Conservation (phyloP, 1,139 yeast species). For the Spathaspora sp. region DNA sequence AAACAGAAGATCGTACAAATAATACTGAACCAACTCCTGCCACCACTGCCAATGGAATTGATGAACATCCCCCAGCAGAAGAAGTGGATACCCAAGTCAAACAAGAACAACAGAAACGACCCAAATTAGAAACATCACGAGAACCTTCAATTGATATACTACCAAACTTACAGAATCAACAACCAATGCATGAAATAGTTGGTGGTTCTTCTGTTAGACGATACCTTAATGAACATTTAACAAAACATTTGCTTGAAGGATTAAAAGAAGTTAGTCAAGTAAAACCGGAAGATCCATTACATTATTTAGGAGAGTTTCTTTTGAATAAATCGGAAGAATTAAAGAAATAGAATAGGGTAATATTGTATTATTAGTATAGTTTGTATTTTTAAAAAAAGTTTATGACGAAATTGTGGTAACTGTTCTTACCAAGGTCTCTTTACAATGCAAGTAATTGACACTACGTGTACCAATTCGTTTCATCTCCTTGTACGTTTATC, state of each 20-base stretch:
- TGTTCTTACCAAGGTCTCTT: background rate
- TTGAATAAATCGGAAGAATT: conserved; percentile 46
- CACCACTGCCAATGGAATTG: background rate
- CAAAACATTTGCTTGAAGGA: conserved; percentile 67
- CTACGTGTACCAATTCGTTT: background rate
- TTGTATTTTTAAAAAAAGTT: background rate
- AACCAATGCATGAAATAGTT: conserved; percentile 52
- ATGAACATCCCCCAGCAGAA: conserved; percentile 9
- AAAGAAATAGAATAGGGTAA: conserved; percentile 5
- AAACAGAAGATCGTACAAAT: background rate
- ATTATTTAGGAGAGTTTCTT: conserved; percentile 68
- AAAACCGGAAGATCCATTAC: conserved; percentile 69
- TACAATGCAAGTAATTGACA: background rate
- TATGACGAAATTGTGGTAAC: background rate
- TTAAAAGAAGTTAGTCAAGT: conserved; percentile 57
- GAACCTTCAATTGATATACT: conserved; percentile 6
- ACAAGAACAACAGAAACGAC: conserved; percentile 7
- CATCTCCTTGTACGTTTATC: background rate
- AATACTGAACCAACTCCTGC: background rate
- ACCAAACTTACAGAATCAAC: conserved; percentile 7
- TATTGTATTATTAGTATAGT: background rate
- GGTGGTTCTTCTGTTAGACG: conserved; percentile 83
- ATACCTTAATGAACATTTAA: conserved; percentile 72
- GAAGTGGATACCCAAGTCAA: conserved; percentile 11
- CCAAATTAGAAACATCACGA: conserved; percentile 9